Base-by-base conservation (phyloP, 169 alveolate species). In the Plasmodium relictum region DNA sequence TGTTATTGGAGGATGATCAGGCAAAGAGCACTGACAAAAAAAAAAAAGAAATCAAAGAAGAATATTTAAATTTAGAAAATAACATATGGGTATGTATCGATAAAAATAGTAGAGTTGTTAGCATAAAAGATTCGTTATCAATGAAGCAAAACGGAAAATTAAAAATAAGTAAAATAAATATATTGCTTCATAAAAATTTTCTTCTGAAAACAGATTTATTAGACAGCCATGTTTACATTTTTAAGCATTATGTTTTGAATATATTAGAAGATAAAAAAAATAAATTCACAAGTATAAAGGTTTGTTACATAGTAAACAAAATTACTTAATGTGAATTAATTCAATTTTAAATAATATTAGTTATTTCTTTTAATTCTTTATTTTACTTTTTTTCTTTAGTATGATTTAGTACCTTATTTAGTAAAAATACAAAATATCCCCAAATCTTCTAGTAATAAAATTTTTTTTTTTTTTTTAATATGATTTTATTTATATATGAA, bases 11-110 rank as follows among this genome's bases (percentile, higher is more conserved):
- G 39, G 71, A 80, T 14, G 66, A 66, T 61, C 61, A 42, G 18
- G 16, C 58, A 39, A 59, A 26, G 20, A 42, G 6, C 18, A 56
- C 65, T 20, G 39, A 31, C 1, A 80, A 66, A 44, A 80, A 80
- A 26, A 65, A 80, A 41, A 66, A 80, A n/a, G 71, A 80, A 12
- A 66, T 18, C 7, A 52, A 16, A 26, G 90, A 80, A 0, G 90
- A 80, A 31, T 80, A 66, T 20, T 41, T 66, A 80, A 80, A 80
- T 44, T 65, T 80, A 45, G 90, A 80, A 26, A 80, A 80, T 20
- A 63, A 52, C 26, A 70, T 80, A n/a, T 80, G 90, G 90, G 90
- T 80, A 9, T 80, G 90, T 44, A 80, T 80, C 5, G 90, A 80
- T 18, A 80, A 66, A 24, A 80, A 80, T 24, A 80, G 90, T 59